phyloP scores from a whole-genome alignment of 352 stramenopile species.

The Aphanomyces stellatus region DNA sequence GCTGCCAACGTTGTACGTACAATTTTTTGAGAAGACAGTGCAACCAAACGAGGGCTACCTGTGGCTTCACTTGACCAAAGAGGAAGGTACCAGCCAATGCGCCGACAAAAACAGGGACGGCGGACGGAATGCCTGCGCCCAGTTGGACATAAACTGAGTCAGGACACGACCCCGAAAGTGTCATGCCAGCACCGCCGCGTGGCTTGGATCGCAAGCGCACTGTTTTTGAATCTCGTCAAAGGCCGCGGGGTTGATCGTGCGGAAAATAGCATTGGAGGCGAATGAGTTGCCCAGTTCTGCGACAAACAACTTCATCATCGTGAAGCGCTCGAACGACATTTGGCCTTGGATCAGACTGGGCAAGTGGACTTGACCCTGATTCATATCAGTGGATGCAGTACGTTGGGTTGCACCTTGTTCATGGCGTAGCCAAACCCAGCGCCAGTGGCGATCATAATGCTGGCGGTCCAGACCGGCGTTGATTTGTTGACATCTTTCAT shows the following conservation, averaged over 20 bases:
- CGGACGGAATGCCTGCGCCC: neutral
- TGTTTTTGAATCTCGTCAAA: constrained; percentile 20
- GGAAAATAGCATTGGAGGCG: constrained; percentile 17
- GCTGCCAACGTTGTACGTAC: neutral
- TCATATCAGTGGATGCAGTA: neutral
- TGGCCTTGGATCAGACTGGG: constrained; percentile 22
- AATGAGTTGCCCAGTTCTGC: constrained; percentile 16
- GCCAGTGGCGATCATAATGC: constrained; percentile 10
- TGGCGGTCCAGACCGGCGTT: too few species aligned
- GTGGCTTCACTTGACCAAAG: neutral
- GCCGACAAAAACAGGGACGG: neutral
- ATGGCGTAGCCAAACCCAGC: constrained; percentile 24
- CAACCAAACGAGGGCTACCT: too few species aligned
- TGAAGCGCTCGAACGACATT: constrained; percentile 20
- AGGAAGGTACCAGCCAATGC: neutral
- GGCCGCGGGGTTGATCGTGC: constrained; percentile 7
- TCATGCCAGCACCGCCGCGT: constrained; percentile 17
- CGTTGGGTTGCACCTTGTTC: constrained; percentile 20
- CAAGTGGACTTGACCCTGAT: constrained; percentile 19
- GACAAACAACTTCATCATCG: constrained; percentile 26
- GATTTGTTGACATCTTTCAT: too few species aligned
- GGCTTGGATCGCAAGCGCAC: constrained; percentile 8
- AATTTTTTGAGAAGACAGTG: neutral
- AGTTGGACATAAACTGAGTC: constrained; percentile 12
- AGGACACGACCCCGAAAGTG: constrained; percentile 1